Percentiles rank a stretch among this genome's conserved stretches.
phyloP scores from a whole-genome alignment of 1,284 basidiomycete genomes.

The Cryptococcus jaspeensis region DNA sequence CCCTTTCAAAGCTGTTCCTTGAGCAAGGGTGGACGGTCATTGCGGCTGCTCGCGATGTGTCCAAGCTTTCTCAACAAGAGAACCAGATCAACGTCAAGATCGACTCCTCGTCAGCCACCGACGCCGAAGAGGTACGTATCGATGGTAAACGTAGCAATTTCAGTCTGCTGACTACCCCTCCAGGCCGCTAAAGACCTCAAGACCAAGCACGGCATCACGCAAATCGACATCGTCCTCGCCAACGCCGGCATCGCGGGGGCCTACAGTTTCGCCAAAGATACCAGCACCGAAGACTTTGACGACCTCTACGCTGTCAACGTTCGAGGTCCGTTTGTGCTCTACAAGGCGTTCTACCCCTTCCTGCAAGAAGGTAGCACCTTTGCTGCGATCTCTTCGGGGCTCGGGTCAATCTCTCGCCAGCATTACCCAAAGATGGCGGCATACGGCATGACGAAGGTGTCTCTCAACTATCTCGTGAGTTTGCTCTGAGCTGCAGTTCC shows the following conservation, averaged over 20 bases:
- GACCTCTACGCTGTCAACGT: conserved; percentile 15
- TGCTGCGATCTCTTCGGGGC: conserved; percentile 18
- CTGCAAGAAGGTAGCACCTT: conserved; percentile 17
- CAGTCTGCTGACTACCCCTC: too few species aligned
- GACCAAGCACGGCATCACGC: conserved; percentile 10
- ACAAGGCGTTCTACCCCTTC: conserved; percentile 18
- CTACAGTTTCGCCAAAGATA: too few species aligned
- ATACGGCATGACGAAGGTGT: too few species aligned
- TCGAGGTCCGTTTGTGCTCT: conserved; percentile 19
- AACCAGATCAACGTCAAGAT: not conserved
- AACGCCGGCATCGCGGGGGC: conserved; percentile 20
- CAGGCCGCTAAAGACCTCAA: conserved; percentile 19
- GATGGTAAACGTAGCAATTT: too few species aligned
- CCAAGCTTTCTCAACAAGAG: conserved; percentile 8
- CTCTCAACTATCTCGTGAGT: too few species aligned
- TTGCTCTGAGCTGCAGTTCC: too few species aligned
- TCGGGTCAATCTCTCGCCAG: too few species aligned
- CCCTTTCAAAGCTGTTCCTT: not conserved
- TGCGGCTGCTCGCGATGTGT: conserved; percentile 7
- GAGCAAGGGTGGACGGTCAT: conserved; percentile 13
- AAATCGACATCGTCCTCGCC: conserved; percentile 21
- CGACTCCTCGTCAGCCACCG: not conserved
- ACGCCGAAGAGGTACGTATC: not conserved
- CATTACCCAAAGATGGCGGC: too few species aligned
- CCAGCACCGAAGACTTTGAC: too few species aligned